Evolutionary conservation across 805 yeast species (phyloP), one percentile per base, ranked within the genome.

Genomic region (Peterozyma xylosa): DNA sequence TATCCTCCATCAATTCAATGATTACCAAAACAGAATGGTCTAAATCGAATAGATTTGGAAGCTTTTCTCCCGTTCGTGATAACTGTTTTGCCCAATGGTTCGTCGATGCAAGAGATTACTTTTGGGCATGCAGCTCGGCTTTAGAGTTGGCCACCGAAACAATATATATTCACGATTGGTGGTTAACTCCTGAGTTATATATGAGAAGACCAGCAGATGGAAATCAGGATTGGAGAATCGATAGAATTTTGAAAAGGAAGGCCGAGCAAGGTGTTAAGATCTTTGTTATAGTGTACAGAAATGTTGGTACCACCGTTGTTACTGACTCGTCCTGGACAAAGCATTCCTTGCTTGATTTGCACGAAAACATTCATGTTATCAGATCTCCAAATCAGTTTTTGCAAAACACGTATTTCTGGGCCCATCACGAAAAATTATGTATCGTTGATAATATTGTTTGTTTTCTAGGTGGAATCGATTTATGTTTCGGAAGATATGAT

Each of bases 121-220:
- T 88, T 67, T 93, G 98, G 97, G 95, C 97, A 1, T 80, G 89
- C 2, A 85, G 96, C 30, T 80, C 89, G 10, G 99, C 98, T 0
- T 68, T 93, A 43, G 88, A 85, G 52, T 82, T 86, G 86, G 98
- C 99, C 0, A 80, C 81, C 51, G 98, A 93, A 67, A 91, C 85
- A 1, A 83, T 93, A 32, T 93, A 82, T 59, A 88, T 93, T 41
- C 97, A 93, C 57, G 99, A 91, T 56, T 93, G 99, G 99, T 93
- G 99, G 99, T 69, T 93, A 21, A 77, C 91, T 4, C 99, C 99
- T 0, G 99, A 93, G 60, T 59, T 93, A 3, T 95, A 93, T 55
- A 68, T 93, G 65, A 76, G 99, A 50, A 71, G 99, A 41, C 99
- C 99, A 0, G 91, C 96, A 0, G 83, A 86, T 61, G 96, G 96